Base-by-base conservation (phyloP, 2,329 filamentous ascomycete species). In the Davidsoniella eucalypti region DNA sequence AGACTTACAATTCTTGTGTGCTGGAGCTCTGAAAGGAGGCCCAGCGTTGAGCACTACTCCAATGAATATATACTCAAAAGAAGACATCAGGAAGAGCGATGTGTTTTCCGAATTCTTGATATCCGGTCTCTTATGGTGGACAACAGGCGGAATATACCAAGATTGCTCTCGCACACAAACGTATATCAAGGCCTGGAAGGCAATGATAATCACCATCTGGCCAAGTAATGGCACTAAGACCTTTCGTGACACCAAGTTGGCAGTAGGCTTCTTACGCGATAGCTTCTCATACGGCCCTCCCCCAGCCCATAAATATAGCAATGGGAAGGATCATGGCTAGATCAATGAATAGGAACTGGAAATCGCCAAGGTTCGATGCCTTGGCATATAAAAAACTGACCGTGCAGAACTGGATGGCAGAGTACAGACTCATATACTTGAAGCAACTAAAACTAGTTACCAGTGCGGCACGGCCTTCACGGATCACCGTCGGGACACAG, bases 401-500 rank as follows among this genome's bases (percentile, higher is more conserved):
- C 1, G 86, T 87, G 6, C 87, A 94, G 69, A 98, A 98, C 64
- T 98, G 92, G 56, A 98, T 98, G n/a, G 92, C 90, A 2, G 88
- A 96, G 69, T 98, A 98, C 56, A 98, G 67, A 58, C 85, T 93
- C 93, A 98, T 98, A 67, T 94, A 98, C 69, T 96, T 98, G 75
- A 98, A 98, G 69, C 92, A 98, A 68, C 86, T 93, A 69, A 98
- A 98, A 65, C 87, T 94, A 10, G 92, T 98, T n/a, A 96, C 88
- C 33, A 98, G 73, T 33, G 93, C 86, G 17, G 90, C 90, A 55
- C 93, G 80, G 17, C 92, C 92, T 69, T 98, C 92, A 56, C 87
- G 80, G 36, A 98, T 96, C 55, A 98, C 82, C 59, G 90, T 82
- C 6, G 90, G 83, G 4, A 98, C 90, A 63, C 92, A 98, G 10